Conservation (phyloP, 495 filamentous ascomycete species). For the Platismatia glauca region DNA sequence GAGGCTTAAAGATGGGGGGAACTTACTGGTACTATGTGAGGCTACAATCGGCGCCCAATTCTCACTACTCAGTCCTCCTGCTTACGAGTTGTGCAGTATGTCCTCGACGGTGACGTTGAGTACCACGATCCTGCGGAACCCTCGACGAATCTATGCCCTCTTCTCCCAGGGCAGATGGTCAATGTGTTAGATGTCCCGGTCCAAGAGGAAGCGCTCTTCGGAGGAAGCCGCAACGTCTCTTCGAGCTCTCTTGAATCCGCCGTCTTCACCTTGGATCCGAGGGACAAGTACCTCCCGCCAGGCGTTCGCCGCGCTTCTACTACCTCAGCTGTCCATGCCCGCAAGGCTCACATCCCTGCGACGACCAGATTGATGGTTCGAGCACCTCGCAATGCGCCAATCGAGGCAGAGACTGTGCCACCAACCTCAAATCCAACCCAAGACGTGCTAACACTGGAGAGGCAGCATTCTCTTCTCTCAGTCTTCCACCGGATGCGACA, state of each 20-base stretch:
- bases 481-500: conserved; percentile 19
- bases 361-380: background rate
- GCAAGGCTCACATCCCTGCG: conserved; percentile 6
- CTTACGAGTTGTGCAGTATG: conserved; percentile 49
- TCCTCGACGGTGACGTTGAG: conserved; percentile 66
- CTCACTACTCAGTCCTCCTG: background rate
- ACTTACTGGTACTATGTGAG: conserved; percentile 92
- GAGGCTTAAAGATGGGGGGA: conserved; percentile 83
- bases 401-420: background rate
- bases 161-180: conserved; percentile 75
- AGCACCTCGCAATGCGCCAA: conserved; percentile 1
- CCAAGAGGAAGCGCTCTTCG: conserved; percentile 45
- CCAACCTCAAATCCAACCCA: background rate
- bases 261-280: conserved; percentile 67
- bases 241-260: conserved; percentile 35
- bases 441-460: background rate
- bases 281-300: conserved; percentile 58
- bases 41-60: background rate
- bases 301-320: conserved; percentile 33
- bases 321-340: conserved; percentile 32
- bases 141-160: conserved; percentile 70
- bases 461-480: conserved; percentile 17
- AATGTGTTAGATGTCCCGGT: conserved; percentile 75
- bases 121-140: conserved; percentile 60
- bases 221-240: conserved; percentile 31